phyloP scores from a whole-genome alignment of 768 basidiomycete genomes.

The Tricholoma sp. region DNA sequence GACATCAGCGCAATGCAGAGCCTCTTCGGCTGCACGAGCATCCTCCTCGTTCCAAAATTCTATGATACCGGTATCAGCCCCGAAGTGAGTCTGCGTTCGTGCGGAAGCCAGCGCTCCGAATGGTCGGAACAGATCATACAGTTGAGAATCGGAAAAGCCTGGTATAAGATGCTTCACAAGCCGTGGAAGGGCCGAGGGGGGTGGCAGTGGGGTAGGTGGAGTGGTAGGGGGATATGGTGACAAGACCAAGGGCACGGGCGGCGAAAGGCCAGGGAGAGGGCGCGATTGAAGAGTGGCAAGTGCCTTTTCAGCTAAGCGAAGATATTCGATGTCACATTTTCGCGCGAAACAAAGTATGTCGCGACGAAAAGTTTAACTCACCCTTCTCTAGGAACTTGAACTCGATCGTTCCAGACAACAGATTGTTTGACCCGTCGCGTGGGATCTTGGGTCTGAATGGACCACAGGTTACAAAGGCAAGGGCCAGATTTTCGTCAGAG shows the following conservation, averaged over 20 bases:
- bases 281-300: slow-evolving; percentile 79
- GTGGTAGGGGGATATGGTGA: slow-evolving; percentile 82
- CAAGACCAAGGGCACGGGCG: slow-evolving; percentile 58
- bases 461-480: slow-evolving; percentile 68
- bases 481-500: slow-evolving; percentile 71
- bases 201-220: slow-evolving; percentile 70
- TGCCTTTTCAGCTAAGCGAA: slow-evolving; percentile 77
- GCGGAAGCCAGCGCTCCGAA: slow-evolving; percentile 81
- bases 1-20: slow-evolving; percentile 79
- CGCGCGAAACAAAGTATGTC: neutral
- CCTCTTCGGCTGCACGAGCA: slow-evolving; percentile 71
- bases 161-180: slow-evolving; percentile 81
- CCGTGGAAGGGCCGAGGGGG: slow-evolving; percentile 72
- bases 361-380: slow-evolving; percentile 27
- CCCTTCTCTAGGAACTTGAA: slow-evolving; percentile 82
- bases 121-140: slow-evolving; percentile 83
- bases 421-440: slow-evolving; percentile 49
- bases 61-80: slow-evolving; percentile 70
- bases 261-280: slow-evolving; percentile 55
- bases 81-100: slow-evolving; percentile 69
- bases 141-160: slow-evolving; percentile 59
- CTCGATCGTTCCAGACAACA: slow-evolving; percentile 72
- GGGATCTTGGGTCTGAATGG: slow-evolving; percentile 77
- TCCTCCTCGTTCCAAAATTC: slow-evolving; percentile 90
- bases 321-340: slow-evolving; percentile 6